Evolutionary conservation across 345 rosid genomes (phyloP), one percentile per base, ranked within the genome.

Genomic region (Hevea brasiliensis): DNA sequence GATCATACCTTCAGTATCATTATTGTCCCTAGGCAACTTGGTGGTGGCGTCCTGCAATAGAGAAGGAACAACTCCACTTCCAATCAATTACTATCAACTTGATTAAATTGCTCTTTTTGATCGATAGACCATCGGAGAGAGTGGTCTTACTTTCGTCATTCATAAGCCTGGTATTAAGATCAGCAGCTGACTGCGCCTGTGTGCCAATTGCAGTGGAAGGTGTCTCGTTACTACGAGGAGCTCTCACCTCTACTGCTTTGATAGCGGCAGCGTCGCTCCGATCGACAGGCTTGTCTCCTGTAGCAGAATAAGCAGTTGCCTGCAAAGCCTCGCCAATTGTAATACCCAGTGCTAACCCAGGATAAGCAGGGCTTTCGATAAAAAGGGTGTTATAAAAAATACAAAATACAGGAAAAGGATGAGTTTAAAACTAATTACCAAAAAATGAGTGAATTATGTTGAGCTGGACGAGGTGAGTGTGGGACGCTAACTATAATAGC

Each of bases 281-380:
- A 56, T 87, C 90, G 17, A 89, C 82, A 6, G 87, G 86, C 58
- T 87, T 87, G 58, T 86, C 84, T 3, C 89, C 88, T 0, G 77
- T 79, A 7, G 35, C 21, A 1, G 85, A 70, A 5, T 74, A 62
- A 59, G 89, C 84, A 1, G 85, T 72, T 32, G 81, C 89, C 78
- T 89, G 91, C 66, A 86, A 67, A 18, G 88, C 91, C 70, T 87
- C 91, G 0, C 90, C 94, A 0, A 89, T 78, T 56, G 88, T 81
- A 23, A 82, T 73, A 65, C 76, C 77, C 12, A 47, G 57, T 18
- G 20, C 32, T 6, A 56, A 27, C 61, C 76, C n/a, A n/a, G n/a
- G n/a, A n/a, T n/a, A n/a, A n/a, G n/a, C n/a, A n/a, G n/a, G n/a
- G n/a, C n/a, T n/a, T n/a, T n/a, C n/a, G n/a, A n/a, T n/a, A n/a